phyloP scores from a whole-genome alignment of 139 green algal genomes.

The Eudorina sp. region DNA sequence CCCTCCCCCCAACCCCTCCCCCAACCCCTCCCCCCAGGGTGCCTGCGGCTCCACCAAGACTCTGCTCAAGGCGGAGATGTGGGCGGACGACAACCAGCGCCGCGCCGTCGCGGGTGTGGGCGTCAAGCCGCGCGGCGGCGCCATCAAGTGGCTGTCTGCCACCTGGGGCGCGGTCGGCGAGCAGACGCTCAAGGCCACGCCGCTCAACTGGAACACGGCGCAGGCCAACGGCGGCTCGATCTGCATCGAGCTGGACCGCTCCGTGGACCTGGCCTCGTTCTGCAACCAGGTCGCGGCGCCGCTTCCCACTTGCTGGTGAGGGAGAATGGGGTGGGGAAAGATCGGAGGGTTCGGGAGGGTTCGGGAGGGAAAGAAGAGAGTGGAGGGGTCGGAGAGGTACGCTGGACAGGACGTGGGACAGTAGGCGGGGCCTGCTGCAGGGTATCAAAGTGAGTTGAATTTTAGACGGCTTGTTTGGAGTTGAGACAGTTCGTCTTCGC shows the following conservation, averaged over 20 bases:
- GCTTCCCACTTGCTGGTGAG: constrained; percentile 3
- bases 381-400: too few species aligned
- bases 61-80: constrained; percentile 24
- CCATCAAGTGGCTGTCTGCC: neutral
- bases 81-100: constrained; percentile 5
- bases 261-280: neutral
- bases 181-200: constrained; percentile 24
- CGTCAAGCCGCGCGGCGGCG: neutral
- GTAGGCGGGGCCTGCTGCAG: too few species aligned
- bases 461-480: too few species aligned
- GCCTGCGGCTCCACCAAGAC: neutral
- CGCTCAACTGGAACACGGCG: constrained; percentile 21
- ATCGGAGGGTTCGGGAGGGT: too few species aligned
- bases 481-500: too few species aligned
- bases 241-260: constrained; percentile 11
- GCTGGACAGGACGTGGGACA: too few species aligned
- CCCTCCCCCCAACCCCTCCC: too few species aligned
- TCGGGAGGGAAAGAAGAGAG: too few species aligned
- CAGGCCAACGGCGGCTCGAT: constrained; percentile 12
- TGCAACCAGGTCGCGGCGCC: neutral
- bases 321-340: too few species aligned
- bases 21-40: too few species aligned
- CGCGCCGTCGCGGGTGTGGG: neutral
- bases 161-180: constrained; percentile 17
- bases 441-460: too few species aligned